These are phyloP conservation scores for Suhomyces choctaworum DNA, from an alignment of 1,139 yeast species.

Conservation along the genomic window DNA sequence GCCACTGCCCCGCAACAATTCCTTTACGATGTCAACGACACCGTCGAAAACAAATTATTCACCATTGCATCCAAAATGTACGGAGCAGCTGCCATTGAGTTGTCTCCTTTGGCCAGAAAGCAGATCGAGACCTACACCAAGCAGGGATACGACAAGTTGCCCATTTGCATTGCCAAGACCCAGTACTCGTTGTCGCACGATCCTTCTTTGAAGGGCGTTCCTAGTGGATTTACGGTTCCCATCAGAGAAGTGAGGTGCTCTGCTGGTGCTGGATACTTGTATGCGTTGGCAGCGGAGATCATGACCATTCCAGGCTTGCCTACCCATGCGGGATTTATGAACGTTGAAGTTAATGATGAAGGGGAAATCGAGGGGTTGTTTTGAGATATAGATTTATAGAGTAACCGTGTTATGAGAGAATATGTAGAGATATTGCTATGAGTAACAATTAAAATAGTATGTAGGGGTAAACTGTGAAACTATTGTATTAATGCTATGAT, in stretches of 20 bases:
- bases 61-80: slow-evolving; percentile 74
- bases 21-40: slow-evolving; percentile 59
- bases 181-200: slow-evolving; percentile 96
- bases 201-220: slow-evolving; percentile 91
- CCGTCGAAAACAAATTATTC: slow-evolving; percentile 63
- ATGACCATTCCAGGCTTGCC: slow-evolving; percentile 98
- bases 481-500: too few species aligned
- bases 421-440: too few species aligned
- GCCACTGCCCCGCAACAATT: slow-evolving; percentile 46
- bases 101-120: slow-evolving; percentile 78
- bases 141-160: slow-evolving; percentile 91
- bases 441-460: too few species aligned
- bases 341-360: slow-evolving; percentile 88
- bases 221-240: slow-evolving; percentile 91
- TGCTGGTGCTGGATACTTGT: slow-evolving; percentile 95
- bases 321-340: slow-evolving; percentile 95
- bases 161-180: slow-evolving; percentile 96
- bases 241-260: slow-evolving; percentile 92
- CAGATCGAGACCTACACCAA: slow-evolving; percentile 81
- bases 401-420: too few species aligned
- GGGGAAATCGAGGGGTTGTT: slow-evolving; percentile 90
- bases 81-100: slow-evolving; percentile 89
- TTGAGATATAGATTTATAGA: slow-evolving; percentile 21
- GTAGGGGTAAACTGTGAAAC: too few species aligned
- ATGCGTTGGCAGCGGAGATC: slow-evolving; percentile 95